phyloP scores from a whole-genome alignment of 345 rosid genomes.

The Acer negundo region DNA sequence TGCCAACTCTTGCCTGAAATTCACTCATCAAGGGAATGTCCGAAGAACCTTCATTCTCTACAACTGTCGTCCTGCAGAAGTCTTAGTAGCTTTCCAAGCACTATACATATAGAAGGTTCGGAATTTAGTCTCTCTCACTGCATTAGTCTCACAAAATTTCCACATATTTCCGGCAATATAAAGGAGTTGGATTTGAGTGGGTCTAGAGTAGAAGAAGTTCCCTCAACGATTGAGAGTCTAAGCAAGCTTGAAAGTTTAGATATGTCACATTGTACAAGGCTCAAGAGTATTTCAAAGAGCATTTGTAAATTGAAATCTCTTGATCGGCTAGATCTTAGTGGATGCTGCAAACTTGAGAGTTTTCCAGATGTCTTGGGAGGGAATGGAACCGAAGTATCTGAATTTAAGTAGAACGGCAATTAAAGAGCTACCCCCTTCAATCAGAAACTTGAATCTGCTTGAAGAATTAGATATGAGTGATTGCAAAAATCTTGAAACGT shows the following conservation, averaged over 20 bases:
- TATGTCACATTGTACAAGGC: slow-evolving; percentile 29
- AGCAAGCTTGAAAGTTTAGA: slow-evolving; percentile 19
- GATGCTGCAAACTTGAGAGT: slow-evolving; percentile 32
- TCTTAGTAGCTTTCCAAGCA: background rate
- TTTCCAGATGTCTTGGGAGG: slow-evolving; percentile 29
- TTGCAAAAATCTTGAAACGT: too few species aligned
- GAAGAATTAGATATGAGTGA: too few species aligned
- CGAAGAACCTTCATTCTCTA: background rate
- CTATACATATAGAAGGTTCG: slow-evolving; percentile 6
- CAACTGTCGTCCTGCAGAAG: background rate
- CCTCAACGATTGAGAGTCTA: slow-evolving; percentile 26
- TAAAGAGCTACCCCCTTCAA: background rate
- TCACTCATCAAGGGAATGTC: background rate
- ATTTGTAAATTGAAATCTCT: slow-evolving; percentile 32
- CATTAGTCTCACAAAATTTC: slow-evolving; percentile 26
- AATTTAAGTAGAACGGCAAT: background rate
- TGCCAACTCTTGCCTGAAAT: background rate
- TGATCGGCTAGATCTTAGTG: slow-evolving; percentile 12
- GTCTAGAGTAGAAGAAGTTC: slow-evolving; percentile 34
- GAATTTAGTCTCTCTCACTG: slow-evolving; percentile 24
- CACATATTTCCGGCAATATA: slow-evolving; percentile 26
- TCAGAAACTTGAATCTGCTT: too few species aligned
- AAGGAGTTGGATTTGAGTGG: slow-evolving; percentile 16
- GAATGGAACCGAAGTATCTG: slow-evolving; percentile 6
- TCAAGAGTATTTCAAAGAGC: slow-evolving; percentile 31